Conservation (phyloP, 305 asterid genomes). For the Rubia tinctorum region DNA sequence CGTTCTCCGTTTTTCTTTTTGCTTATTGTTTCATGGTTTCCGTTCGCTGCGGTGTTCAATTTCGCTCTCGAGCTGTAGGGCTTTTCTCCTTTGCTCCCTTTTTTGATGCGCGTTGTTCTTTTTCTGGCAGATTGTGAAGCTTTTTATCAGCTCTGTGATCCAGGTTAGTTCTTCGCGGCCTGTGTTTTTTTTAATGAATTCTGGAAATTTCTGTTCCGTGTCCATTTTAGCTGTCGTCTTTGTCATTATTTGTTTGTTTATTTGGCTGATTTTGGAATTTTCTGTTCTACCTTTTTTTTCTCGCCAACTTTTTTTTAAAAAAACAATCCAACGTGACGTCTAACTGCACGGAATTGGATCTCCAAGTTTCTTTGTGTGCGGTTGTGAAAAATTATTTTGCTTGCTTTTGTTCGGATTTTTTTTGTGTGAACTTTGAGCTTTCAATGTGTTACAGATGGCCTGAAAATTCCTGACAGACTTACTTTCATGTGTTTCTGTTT, state of each 20-base stretch:
- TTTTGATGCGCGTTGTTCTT: neutral
- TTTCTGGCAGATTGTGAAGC: constrained; percentile 12
- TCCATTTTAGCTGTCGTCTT: neutral
- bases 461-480: neutral
- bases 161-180: constrained; percentile 17
- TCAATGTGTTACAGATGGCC: neutral
- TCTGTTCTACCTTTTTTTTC: neutral
- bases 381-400: neutral
- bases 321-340: neutral
- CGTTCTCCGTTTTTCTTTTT: neutral
- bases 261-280: neutral
- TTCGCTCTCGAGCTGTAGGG: constrained; percentile 15
- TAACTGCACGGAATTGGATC: neutral
- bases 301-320: neutral
- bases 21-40: neutral
- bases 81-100: constrained; percentile 8
- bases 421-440: neutral
- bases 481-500: neutral
- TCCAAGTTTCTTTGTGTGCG: neutral
- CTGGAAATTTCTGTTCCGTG: neutral
- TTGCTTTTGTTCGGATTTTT: neutral
- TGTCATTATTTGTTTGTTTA: neutral
- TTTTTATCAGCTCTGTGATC: constrained; percentile 20
- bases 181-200: neutral
- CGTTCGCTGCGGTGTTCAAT: neutral